phyloP scores from a whole-genome alignment of 345 rosid species.

The Syzygium jambos region DNA sequence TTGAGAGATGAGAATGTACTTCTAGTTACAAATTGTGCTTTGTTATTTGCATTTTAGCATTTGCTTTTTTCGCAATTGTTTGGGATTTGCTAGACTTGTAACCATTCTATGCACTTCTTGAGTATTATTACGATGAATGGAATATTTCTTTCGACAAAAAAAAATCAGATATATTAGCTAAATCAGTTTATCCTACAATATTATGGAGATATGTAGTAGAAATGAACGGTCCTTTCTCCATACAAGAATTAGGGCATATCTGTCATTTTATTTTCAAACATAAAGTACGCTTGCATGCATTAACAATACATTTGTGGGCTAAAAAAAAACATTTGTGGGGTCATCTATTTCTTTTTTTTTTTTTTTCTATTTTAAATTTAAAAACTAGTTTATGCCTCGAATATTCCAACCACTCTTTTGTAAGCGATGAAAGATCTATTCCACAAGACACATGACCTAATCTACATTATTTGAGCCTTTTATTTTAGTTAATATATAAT shows the following conservation, averaged over 20 bases:
- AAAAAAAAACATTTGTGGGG: background rate
- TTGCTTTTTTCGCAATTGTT: no score
- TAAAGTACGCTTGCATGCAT: background rate
- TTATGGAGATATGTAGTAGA: background rate
- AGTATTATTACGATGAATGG: no score
- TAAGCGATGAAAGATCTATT: background rate
- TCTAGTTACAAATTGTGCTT: no score
- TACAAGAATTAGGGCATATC: background rate
- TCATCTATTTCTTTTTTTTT: background rate
- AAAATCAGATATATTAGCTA: background rate
- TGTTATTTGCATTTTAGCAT: no score
- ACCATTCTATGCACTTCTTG: no score
- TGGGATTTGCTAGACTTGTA: no score
- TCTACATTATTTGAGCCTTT: background rate
- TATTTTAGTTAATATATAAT: background rate
- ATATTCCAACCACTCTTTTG: slow-evolving; percentile 2
- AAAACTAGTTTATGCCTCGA: background rate
- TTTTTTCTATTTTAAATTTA: background rate
- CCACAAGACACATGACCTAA: background rate
- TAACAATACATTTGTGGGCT: background rate
- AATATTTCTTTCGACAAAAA: no score
- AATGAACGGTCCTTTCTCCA: background rate
- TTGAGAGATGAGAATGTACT: no score
- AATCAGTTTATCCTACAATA: background rate
- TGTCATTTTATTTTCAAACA: background rate